Evolutionary conservation across 164 flowering plant species (phyloP).

Genomic region (Saururus chinensis): DNA sequence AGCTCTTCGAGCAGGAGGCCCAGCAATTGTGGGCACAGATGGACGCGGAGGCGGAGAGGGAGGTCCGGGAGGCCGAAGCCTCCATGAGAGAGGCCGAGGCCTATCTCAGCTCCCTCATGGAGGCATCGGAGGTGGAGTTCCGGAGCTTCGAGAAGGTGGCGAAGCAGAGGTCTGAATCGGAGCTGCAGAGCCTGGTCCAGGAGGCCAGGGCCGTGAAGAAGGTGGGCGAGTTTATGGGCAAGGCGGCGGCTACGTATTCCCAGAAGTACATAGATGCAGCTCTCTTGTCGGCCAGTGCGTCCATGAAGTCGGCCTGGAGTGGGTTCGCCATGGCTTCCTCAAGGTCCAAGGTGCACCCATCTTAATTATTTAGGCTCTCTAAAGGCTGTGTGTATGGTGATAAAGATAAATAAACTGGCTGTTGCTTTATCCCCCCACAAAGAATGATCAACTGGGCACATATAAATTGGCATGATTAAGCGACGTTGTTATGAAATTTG

Average conservation of each 20-base stretch:
- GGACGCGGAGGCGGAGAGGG: constrained; percentile 35
- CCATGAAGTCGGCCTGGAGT: constrained; percentile 66
- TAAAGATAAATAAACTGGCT: no score
- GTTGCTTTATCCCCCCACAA: no score
- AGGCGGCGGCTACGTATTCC: constrained; percentile 45
- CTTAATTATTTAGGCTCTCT: constrained; percentile 12
- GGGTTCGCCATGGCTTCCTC: constrained; percentile 24
- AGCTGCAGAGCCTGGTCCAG: constrained; percentile 28
- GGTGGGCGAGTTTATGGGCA: constrained; percentile 47
- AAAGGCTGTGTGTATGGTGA: neutral
- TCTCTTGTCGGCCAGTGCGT: constrained; percentile 42
- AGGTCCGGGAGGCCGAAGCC: constrained; percentile 38
- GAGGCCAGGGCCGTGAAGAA: constrained; percentile 40
- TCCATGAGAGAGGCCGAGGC: constrained; percentile 52
- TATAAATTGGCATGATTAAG: no score
- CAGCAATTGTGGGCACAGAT: constrained; percentile 68
- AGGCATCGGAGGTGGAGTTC: constrained; percentile 62
- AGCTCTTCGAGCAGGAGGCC: constrained; percentile 66
- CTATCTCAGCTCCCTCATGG: constrained; percentile 58
- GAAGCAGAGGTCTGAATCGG: constrained; percentile 23
- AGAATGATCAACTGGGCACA: no score
- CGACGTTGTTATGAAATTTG: no score
- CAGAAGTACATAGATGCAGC: constrained; percentile 72
- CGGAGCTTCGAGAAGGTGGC: constrained; percentile 49
- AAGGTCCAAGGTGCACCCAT: constrained; percentile 54